Percentiles rank a stretch among this genome's conserved stretches.
phyloP scores from a whole-genome alignment of 2,329 filamentous ascomycete genomes.

The Emergomyces orientalis region DNA sequence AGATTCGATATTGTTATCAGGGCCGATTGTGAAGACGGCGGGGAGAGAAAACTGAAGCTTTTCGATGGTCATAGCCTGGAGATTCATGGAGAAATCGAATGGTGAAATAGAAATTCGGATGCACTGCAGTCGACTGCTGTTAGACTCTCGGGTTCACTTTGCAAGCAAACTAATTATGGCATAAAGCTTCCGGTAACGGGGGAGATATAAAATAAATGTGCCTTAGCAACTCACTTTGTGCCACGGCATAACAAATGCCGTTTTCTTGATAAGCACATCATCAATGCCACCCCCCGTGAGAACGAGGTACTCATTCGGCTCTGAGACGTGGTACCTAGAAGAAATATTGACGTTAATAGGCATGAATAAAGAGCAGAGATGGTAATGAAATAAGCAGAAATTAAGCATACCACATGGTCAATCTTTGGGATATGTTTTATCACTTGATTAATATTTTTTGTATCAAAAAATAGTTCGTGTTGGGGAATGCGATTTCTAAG shows the following conservation, averaged over 20 bases:
- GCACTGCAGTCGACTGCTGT: conserved; percentile 17
- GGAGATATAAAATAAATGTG: neutral
- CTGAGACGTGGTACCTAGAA: conserved; percentile 58
- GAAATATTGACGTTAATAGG: neutral
- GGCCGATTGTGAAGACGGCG: conserved; percentile 78
- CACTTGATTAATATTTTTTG: neutral
- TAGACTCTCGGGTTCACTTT: neutral
- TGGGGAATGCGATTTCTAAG: neutral
- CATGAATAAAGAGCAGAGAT: neutral
- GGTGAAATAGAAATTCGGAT: conserved; percentile 33
- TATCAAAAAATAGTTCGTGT: neutral
- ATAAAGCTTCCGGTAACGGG: neutral
- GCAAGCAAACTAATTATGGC: no score
- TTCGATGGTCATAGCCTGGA: conserved; percentile 83
- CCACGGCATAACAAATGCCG: conserved; percentile 61
- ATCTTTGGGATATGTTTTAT: neutral
- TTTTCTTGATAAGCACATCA: conserved; percentile 68
- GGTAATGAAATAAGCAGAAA: neutral
- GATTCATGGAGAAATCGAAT: conserved; percentile 71
- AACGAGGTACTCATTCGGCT: conserved; percentile 76
- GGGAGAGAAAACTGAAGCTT: conserved; percentile 75
- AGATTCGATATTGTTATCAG: conserved; percentile 59
- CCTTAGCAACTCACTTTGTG: conserved; percentile 44
- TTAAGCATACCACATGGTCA: conserved; percentile 15
- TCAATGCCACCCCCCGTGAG: conserved; percentile 70